Evolutionary conservation across 2,329 filamentous ascomycete genomes (phyloP).

Genomic region (Phialophora tarda): DNA sequence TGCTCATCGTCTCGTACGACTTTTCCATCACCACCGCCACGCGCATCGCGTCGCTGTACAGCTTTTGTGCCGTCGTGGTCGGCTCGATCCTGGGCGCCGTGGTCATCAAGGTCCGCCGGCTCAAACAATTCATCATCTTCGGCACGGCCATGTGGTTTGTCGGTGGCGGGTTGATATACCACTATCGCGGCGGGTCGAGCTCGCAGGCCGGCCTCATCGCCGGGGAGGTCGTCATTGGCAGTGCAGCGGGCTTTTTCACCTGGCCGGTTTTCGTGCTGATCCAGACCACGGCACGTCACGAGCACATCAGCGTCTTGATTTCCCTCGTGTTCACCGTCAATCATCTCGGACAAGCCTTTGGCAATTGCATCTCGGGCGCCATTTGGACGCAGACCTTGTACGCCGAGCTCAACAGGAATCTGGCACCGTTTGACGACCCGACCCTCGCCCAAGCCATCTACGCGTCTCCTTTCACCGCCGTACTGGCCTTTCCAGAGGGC

Average conservation of each 20-base stretch:
- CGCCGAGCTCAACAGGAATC: slow-evolving; percentile 38
- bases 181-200: too few species aligned
- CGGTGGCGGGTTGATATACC: too few species aligned
- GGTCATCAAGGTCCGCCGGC: slow-evolving; percentile 61
- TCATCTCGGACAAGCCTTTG: slow-evolving; percentile 52
- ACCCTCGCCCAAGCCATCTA: slow-evolving; percentile 48
- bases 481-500: not conserved
- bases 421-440: slow-evolving; percentile 43
- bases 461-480: slow-evolving; percentile 44
- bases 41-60: slow-evolving; percentile 65
- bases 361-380: slow-evolving; percentile 50
- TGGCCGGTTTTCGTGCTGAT: too few species aligned
- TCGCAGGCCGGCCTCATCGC: too few species aligned
- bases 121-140: slow-evolving; percentile 66
- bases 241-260: too few species aligned
- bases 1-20: slow-evolving; percentile 65
- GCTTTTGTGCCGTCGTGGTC: slow-evolving; percentile 60
- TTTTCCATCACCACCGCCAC: slow-evolving; percentile 62
- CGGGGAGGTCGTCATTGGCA: too few species aligned
- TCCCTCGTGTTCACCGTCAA: slow-evolving; percentile 52
- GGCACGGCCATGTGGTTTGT: too few species aligned
- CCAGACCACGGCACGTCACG: too few species aligned
- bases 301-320: slow-evolving; percentile 63
- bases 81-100: slow-evolving; percentile 62
- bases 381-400: slow-evolving; percentile 54